Base-by-base conservation (phyloP, 768 basidiomycete genomes). In the Punctularia strigosozonata region DNA sequence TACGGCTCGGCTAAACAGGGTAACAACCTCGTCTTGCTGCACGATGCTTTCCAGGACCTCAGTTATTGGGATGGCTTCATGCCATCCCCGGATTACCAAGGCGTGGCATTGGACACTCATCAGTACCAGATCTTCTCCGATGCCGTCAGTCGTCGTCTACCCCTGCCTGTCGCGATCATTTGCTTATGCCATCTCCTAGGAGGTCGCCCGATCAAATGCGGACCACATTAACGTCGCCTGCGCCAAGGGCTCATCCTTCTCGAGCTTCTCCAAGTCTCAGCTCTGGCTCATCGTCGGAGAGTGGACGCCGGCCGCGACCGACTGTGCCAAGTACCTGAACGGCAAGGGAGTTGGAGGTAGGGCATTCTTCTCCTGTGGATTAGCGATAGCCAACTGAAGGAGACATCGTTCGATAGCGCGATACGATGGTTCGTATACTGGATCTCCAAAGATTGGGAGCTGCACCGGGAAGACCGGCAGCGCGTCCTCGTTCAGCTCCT, bases 211-310 rank as follows among this genome's bases (percentile, higher is more conserved):
- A 55, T 60, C 58, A 33, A 47, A 73, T 38, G 49, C 62, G 22
- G 57, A 77, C 36, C 83, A 86, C 48, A 80, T 86, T 28, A 44
- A 58, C 34, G 50, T 65, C 3, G 81, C 79, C 3, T 89, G 86
- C 49, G 46, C 46, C 36, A 53, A 60, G 25, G 64, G 59, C 8
- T 57, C 62, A 7, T 49, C 60, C 1, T 64, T 88, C 5, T 52
- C 69, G 0, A 47, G 50, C 17, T 77, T 75, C 46, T 66, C n/a
- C n/a, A n/a, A n/a, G n/a, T n/a, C n/a, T n/a, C n/a, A 73, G 25
- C 68, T 90, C 20, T 89, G 85, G 89, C 68, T 75, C n/a, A 65
- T 90, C 31, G 85, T 90, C 19, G 89, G 90, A 30, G 90, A 94
- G 61, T 94, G 85, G 78, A 77, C 81, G 1, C 71, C 84, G 3